Base-by-base conservation (phyloP, 495 filamentous ascomycete genomes). In the Podospora sp. region DNA sequence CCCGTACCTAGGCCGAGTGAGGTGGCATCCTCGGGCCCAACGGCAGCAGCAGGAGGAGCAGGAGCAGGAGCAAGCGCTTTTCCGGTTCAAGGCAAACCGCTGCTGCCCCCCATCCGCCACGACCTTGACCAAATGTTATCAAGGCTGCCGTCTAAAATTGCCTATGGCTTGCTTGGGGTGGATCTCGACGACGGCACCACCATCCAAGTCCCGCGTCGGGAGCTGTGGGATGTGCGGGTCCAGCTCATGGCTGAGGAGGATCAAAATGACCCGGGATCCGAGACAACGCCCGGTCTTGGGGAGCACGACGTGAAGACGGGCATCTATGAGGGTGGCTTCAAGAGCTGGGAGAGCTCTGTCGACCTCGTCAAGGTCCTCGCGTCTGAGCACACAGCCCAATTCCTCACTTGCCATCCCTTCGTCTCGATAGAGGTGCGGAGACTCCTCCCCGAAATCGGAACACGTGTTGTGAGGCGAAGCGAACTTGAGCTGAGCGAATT, bases 311-410 rank as follows among this genome's bases (percentile, higher is more conserved):
- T 99, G 72, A 91, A 88, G 75, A 91, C 92, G 14, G 90, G 91
- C 68, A 88, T 97, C 72, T 99, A 99, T 77, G 95, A 99, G 76
- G 95, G 95, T 46, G 95, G 95, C n/a, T 94, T 97, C 79, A 98
- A 99, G 81, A 97, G 92, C 69, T 99, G 95, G 95, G 95, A 99
- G 79, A 97, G 95, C 79, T 89, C 91, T 12, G 79, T 96, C 62
- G 95, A 98, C 79, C 79, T 99, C 21, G 93, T 92, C 18, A 90
- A 85, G 71, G 85, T 92, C 63, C 80, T 94, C 21, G 79, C 78
- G 1, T 67, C 73, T 2, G 77, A 69, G 70, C 73, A 92, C 76
- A 80, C 92, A 20, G 91, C 88, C 7, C 87, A 79, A 62, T 78
- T 87, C 36, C 75, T 88, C 52, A 60, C 56, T 14, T 79, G 65